Conservation (phyloP, 805 yeast genomes). For the Cephaloascus fragrans region DNA sequence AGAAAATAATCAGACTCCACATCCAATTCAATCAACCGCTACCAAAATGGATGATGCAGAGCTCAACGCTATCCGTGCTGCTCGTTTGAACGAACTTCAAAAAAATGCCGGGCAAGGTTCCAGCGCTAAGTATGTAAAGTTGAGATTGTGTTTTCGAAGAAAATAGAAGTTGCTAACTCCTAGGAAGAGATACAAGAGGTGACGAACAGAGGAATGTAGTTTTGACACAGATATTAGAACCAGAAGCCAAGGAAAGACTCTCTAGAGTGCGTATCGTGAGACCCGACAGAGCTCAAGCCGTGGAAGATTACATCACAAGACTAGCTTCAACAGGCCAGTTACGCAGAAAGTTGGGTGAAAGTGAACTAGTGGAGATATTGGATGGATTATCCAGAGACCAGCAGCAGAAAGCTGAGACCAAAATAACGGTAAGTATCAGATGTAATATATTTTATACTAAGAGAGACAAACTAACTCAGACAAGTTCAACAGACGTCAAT, state of each 20-base stretch:
- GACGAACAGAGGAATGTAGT: constrained; percentile 31
- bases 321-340: constrained; percentile 73
- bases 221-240: constrained; percentile 65
- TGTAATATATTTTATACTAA: not conserved
- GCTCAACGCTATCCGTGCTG: constrained; percentile 82
- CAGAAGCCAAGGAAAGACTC: constrained; percentile 80
- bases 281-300: constrained; percentile 85
- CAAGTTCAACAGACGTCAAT: constrained; percentile 33
- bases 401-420: constrained; percentile 47
- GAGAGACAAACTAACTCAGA: not conserved
- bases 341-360: constrained; percentile 63
- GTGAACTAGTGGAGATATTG: constrained; percentile 72
- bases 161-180: no score
- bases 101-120: constrained; percentile 30
- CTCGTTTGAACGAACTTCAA: constrained; percentile 82
- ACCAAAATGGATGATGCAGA: constrained; percentile 76
- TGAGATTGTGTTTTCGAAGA: no score
- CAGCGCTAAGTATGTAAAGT: constrained; percentile 1
- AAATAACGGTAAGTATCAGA: constrained; percentile 44
- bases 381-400: constrained; percentile 76
- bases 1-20: no score
- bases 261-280: constrained; percentile 81
- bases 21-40: no score
- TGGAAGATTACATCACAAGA: constrained; percentile 68
- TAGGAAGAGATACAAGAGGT: no score